Evolutionary conservation across 2,329 filamentous ascomycete species (phyloP), one percentile per base, ranked within the genome.

Genomic region (Pyricularia grisea): DNA sequence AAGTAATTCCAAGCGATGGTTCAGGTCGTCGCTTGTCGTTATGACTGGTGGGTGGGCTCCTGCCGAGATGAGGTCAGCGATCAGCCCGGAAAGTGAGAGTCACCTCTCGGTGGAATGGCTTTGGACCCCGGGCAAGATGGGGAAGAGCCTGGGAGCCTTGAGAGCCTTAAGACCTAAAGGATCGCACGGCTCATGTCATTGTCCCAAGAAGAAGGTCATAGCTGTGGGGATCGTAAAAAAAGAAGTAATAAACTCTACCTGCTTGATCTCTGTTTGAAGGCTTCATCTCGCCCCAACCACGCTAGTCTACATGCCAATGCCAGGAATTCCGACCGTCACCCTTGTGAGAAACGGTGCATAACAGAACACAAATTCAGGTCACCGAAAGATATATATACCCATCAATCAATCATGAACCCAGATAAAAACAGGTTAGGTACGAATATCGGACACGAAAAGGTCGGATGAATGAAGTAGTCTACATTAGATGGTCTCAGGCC

Each of bases 401-500:
- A 50, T n/a, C 42, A 3, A 36, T 36, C 42, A 50, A 50, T 50
- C 17, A 7, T 3, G 20, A 50, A 20, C 42, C 42, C 6, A n/a
- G 20, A 50, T 50, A 50, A n/a, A 50, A n/a, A 50, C 17, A 50
- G 7, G 20, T 50, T 50, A n/a, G 42, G 33, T 36, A 36, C 7
- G 42, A 50, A 50, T 50, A 50, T 50, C 42, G 20, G 42, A 50
- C 20, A 36, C 6, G 17, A 50, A 20, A 50, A 50, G 42, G 42
- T 50, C 42, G 20, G 42, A 50, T 6, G 42, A 50, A 50, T 50
- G 42, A 1, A 17, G 17, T 50, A n/a, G 42, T n/a, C 17, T n/a
- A n/a, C 17, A 50, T n/a, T 50, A 25, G 10, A 61, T 27, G 25
- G 5, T 23, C 65, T 55, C 20, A 80, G 67, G 81, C 77, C 14